Conservation (phyloP, 164 flowering plant species). For the Dillenia suffruticosa region DNA sequence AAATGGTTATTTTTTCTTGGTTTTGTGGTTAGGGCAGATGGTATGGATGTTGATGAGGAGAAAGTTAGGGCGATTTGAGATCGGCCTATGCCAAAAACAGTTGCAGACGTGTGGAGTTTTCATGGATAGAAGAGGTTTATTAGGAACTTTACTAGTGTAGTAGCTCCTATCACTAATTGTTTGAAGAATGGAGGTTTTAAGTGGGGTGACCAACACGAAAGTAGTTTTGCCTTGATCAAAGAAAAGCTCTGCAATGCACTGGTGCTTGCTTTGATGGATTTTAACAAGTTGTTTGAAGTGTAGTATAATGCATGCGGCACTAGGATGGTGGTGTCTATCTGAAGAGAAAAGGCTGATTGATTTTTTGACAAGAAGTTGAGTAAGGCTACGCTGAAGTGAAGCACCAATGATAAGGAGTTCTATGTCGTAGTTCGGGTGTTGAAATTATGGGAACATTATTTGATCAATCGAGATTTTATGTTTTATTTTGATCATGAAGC, state of each 20-base stretch:
- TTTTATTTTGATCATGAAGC: constrained; percentile 2
- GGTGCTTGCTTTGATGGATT: neutral
- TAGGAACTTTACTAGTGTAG: neutral
- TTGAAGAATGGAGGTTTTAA: neutral
- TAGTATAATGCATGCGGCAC: neutral
- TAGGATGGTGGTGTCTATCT: neutral
- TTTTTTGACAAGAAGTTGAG: neutral
- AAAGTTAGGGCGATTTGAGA: neutral
- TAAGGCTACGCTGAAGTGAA: neutral
- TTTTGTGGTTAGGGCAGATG: neutral
- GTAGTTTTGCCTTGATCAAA: neutral
- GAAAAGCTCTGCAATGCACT: neutral
- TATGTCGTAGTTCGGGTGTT: neutral
- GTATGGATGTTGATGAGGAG: neutral
- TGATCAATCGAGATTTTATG: neutral
- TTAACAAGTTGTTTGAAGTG: constrained; percentile 2
- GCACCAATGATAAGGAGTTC: neutral
- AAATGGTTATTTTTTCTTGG: neutral
- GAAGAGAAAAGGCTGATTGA: neutral
- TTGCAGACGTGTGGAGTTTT: neutral
- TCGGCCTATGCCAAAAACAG: neutral
- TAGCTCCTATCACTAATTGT: neutral
- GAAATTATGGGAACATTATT: neutral
- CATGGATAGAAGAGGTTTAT: neutral
- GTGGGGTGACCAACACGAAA: neutral